These are phyloP conservation scores for Candida dendrica DNA, from an alignment of 805 yeast species.

Conservation along the genomic window DNA sequence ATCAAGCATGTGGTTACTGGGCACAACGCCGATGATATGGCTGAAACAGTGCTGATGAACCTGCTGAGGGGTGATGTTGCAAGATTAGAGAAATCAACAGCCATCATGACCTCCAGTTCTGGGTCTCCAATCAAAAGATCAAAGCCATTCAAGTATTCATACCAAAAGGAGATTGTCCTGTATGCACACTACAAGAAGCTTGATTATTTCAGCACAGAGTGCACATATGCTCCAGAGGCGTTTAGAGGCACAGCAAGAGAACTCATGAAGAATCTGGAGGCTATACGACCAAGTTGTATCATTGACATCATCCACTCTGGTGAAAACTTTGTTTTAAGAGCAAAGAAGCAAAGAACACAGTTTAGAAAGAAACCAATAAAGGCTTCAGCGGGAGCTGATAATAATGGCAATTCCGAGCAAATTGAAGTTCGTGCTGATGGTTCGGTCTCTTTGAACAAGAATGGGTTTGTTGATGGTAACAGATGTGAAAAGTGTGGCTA, in stretches of 20 bases:
- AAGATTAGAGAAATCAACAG: slow-evolving; percentile 79
- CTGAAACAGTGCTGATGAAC: slow-evolving; percentile 96
- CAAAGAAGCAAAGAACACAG: slow-evolving; percentile 38
- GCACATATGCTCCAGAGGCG: slow-evolving; percentile 98
- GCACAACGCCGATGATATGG: slow-evolving; percentile 98
- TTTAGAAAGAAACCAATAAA: slow-evolving; percentile 7
- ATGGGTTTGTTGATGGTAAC: slow-evolving; percentile 51
- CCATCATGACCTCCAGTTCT: slow-evolving; percentile 72
- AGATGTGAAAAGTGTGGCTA: slow-evolving; percentile 89
- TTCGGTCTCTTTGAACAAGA: slow-evolving; percentile 38
- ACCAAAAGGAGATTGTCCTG: slow-evolving; percentile 93
- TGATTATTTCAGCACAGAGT: slow-evolving; percentile 95
- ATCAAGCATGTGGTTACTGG: slow-evolving; percentile 94
- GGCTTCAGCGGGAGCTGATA: slow-evolving; percentile 1
- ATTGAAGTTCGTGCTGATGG: slow-evolving; percentile 56
- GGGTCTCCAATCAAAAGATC: slow-evolving; percentile 91
- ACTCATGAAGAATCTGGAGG: slow-evolving; percentile 81
- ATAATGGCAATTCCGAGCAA: slow-evolving; percentile 24
- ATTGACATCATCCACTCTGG: slow-evolving; percentile 94
- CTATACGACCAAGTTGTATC: slow-evolving; percentile 86
- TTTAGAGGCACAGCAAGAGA: slow-evolving; percentile 96
- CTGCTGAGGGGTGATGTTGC: slow-evolving; percentile 93
- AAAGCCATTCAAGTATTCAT: slow-evolving; percentile 92
- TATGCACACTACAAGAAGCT: slow-evolving; percentile 94
- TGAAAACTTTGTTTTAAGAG: slow-evolving; percentile 67